A percentile compares a stretch with the other conserved stretches of the same genome.
Evolutionary conservation across 73 alveolate species (phyloP).

Genomic region (Paramecium caudatum): DNA sequence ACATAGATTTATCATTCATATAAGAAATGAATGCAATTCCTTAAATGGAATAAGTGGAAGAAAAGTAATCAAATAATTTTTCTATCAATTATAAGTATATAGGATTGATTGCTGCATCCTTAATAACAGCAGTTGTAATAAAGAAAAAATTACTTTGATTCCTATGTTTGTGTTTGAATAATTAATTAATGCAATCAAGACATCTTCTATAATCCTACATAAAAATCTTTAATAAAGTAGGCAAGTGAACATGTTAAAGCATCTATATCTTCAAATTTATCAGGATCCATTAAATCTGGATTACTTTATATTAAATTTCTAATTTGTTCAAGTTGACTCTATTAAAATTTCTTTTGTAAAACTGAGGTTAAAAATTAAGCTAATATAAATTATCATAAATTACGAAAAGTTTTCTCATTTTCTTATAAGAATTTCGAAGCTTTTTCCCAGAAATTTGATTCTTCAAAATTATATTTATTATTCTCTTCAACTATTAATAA

Average conservation of each 20-base stretch:
- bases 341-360: not conserved
- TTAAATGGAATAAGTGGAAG: not conserved
- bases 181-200: too few species aligned
- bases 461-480: not conserved
- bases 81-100: not conserved
- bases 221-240: constrained; percentile 47
- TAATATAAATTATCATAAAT: not conserved
- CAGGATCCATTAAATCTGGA: constrained; percentile 17
- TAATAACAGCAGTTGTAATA: not conserved
- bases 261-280: constrained; percentile 41
- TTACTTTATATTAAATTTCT: not conserved
- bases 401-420: constrained; percentile 26
- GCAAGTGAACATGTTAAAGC: constrained; percentile 41
- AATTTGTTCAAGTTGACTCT: not conserved
- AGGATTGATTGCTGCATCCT: not conserved
- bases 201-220: too few species aligned
- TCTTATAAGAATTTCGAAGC: not conserved
- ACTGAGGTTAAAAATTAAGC: not conserved
- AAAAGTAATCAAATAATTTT: not conserved
- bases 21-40: not conserved
- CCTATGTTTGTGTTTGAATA: too few species aligned
- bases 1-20: not conserved
- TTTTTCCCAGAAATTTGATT: constrained; percentile 15
- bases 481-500: constrained; percentile 3
- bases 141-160: not conserved